Percentiles rank a stretch among this genome's conserved stretches.
phyloP scores from a whole-genome alignment of 441 rosid species.

The Mallotus japonicus region DNA sequence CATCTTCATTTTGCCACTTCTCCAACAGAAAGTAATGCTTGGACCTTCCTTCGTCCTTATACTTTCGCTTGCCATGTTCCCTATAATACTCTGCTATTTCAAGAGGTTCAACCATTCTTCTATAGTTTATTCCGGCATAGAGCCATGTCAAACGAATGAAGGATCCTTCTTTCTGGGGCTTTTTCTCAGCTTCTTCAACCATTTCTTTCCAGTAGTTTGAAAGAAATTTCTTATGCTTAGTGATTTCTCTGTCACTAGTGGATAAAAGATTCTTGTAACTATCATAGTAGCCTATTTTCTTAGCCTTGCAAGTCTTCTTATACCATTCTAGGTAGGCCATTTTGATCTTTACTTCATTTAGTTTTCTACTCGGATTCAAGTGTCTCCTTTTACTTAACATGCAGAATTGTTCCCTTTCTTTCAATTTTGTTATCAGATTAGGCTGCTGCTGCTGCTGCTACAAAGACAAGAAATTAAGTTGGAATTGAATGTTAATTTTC shows the following conservation, averaged over 20 bases:
- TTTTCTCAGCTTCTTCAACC: conserved; percentile 48
- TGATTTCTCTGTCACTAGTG: conserved; percentile 10
- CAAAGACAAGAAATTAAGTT: neutral
- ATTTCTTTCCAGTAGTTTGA: conserved; percentile 39
- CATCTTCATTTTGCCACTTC: conserved; percentile 40
- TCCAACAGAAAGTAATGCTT: conserved; percentile 45
- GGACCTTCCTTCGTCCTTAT: conserved; percentile 37
- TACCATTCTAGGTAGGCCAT: conserved; percentile 59
- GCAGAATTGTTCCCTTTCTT: conserved; percentile 18
- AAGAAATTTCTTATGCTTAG: conserved; percentile 34
- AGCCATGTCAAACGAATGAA: conserved; percentile 31
- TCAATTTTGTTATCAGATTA: conserved; percentile 25
- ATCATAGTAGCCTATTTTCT: conserved; percentile 51
- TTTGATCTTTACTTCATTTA: conserved; percentile 39
- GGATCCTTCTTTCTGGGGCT: conserved; percentile 42
- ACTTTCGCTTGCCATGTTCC: conserved; percentile 22
- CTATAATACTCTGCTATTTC: conserved; percentile 55
- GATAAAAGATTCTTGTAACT: conserved; percentile 32
- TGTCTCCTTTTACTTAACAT: conserved; percentile 17
- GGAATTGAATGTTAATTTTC: neutral
- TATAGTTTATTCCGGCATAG: conserved; percentile 41
- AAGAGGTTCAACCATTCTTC: conserved; percentile 72
- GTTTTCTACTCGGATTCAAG: conserved; percentile 30
- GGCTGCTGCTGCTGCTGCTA: conserved; percentile 28
- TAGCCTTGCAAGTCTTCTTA: conserved; percentile 38